A percentile compares a stretch with the other conserved stretches of the same genome.
Evolutionary conservation across 495 filamentous ascomycete species (phyloP).

Genomic region (Filosporella fistucella): DNA sequence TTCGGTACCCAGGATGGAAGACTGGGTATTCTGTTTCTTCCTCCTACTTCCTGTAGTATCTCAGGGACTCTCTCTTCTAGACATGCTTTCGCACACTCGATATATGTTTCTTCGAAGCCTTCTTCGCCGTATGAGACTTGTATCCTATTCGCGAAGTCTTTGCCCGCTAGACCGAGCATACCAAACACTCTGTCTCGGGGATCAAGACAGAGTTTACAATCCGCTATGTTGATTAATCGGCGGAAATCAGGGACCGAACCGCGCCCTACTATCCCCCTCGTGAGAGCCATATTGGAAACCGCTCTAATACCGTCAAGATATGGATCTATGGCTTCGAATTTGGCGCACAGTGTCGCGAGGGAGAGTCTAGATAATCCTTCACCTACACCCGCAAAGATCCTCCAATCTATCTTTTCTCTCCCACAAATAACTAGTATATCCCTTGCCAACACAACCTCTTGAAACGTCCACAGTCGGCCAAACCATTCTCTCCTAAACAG

Average conservation of each 20-base stretch:
- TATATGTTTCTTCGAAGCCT: neutral
- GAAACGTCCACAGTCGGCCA: slow-evolving; percentile 19
- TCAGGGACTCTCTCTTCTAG: neutral
- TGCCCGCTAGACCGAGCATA: neutral
- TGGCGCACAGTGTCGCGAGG: neutral
- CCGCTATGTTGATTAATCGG: neutral
- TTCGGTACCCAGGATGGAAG: slow-evolving; percentile 1
- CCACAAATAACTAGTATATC: slow-evolving; percentile 11
- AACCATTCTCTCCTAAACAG: slow-evolving; percentile 15
- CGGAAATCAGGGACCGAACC: neutral
- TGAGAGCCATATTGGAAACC: neutral
- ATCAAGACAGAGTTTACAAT: neutral
- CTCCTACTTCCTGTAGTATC: neutral
- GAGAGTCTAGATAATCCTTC: neutral
- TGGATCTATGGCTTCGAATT: neutral
- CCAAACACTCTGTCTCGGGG: neutral
- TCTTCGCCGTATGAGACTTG: neutral
- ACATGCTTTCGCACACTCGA: slow-evolving; percentile 1
- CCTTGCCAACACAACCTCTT: slow-evolving; percentile 15
- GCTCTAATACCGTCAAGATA: neutral
- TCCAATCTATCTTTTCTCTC: slow-evolving; percentile 1
- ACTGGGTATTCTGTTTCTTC: neutral
- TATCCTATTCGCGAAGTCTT: neutral
- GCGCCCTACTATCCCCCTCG: neutral
- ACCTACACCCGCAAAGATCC: neutral